Base-by-base conservation (phyloP, 306 rosid genomes). In the Sechiopsis laciniata region DNA sequence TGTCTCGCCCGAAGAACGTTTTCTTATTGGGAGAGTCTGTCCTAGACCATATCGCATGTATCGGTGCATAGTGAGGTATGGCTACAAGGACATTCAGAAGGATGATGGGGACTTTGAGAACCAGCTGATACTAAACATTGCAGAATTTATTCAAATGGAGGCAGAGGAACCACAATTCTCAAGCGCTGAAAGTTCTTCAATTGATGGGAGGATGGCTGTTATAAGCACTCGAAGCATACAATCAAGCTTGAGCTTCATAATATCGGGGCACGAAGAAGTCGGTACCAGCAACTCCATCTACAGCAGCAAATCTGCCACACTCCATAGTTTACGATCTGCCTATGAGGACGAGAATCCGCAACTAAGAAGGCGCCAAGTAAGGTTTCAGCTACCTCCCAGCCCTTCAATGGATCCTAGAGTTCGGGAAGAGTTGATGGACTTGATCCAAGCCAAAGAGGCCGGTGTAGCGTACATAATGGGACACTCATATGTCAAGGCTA, bases 401-500 rank as follows among this genome's bases (percentile, higher is more conserved):
- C 84, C 85, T 1, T 68, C 77, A 12, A 78, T 88, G 81, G 89
- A 85, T 78, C 81, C 86, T 68, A 84, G 85, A 52, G 92, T 91
- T 20, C 83, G 82, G 76, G 95, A 91, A 67, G 97, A 91, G 80
- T 82, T 91, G 74, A 48, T 75, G 81, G 95, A 87, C 79, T 83
- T 91, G 65, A 77, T 91, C 73, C 85, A 85, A 80, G 95, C 95
- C n/a, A 91, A 88, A 85, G 95, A 88, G 20, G 91, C 90, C 0
- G 95, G 97, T 80, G 90, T 88, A 60, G 95, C 97, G 32, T 91
- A 91, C 74, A 84, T 91, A 65, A 73, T 88, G 95, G 97, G 95
- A 50, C 95, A 91, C 74, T 91, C 97, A 21, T 87, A 91, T 73
- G 92, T 91, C 74, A 88, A 87, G 88, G 97, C 97, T 15, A 87